These are phyloP conservation scores for Penicillium argentinense DNA, from an alignment of 495 filamentous ascomycete genomes.

Conservation along the genomic window DNA sequence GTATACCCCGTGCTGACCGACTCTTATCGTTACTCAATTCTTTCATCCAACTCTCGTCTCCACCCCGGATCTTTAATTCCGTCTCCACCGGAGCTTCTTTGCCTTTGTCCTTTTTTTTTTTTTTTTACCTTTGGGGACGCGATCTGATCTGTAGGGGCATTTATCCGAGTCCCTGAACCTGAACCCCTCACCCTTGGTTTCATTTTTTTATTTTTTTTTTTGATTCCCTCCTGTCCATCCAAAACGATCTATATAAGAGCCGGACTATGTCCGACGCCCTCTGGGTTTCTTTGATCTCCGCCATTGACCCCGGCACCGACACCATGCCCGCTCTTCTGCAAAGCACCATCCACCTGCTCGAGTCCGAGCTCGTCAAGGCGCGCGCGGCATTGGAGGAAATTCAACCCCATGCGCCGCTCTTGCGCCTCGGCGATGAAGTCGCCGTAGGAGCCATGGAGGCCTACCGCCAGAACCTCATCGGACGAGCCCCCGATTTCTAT, in stretches of 20 bases:
- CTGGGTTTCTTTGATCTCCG: constrained; percentile 35
- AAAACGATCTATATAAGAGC: constrained; percentile 4
- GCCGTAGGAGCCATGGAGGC: constrained; percentile 42
- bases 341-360: constrained; percentile 45
- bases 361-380: constrained; percentile 45
- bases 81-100: constrained; percentile 18
- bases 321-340: constrained; percentile 44
- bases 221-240: too few relatives aligned
- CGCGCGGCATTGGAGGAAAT: constrained; percentile 45
- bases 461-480: constrained; percentile 44
- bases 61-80: constrained; percentile 18
- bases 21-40: constrained; percentile 20
- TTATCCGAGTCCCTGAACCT: constrained; percentile 7
- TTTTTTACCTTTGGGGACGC: too few relatives aligned
- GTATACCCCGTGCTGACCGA: constrained; percentile 14
- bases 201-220: not conserved
- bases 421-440: constrained; percentile 37
- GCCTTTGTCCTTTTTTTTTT: not conserved
- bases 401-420: constrained; percentile 33
- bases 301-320: constrained; percentile 35
- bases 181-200: not conserved
- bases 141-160: too few relatives aligned
- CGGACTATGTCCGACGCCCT: constrained; percentile 40
- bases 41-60: constrained; percentile 13
- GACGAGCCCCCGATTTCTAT: constrained; percentile 44